Conservation (phyloP, 306 rosid genomes). For the Malus orientalis region DNA sequence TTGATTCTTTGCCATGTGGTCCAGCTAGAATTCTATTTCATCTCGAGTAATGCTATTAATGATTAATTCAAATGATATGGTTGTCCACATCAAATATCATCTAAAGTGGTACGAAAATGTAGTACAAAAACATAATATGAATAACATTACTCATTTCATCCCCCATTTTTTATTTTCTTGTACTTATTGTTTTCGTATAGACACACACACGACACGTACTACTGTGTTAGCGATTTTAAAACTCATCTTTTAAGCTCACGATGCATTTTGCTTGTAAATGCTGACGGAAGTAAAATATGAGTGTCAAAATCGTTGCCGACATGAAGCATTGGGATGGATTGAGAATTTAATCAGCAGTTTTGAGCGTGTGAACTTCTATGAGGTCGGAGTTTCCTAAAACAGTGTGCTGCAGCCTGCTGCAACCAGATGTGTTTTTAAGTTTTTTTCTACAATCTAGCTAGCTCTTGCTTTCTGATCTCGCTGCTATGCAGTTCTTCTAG, state of each 20-base stretch:
- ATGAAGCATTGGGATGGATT: not conserved
- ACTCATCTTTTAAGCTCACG: not conserved
- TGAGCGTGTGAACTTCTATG: conserved; percentile 11
- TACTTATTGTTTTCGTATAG: not conserved
- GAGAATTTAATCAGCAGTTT: not conserved
- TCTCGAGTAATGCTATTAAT: not conserved
- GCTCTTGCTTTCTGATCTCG: not conserved
- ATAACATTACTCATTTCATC: not conserved
- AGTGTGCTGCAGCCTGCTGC: not conserved
- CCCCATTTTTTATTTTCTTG: not conserved
- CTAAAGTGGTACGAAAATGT: too few relatives aligned
- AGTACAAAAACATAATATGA: too few relatives aligned
- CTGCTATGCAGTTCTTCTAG: not conserved
- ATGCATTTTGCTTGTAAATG: not conserved
- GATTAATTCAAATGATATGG: too few relatives aligned
- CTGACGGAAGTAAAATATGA: not conserved
- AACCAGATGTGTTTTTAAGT: not conserved
- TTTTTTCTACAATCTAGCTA: not conserved
- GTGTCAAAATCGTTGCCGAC: not conserved
- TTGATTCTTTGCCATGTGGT: conserved; percentile 19
- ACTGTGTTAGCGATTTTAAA: not conserved
- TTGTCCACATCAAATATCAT: too few relatives aligned
- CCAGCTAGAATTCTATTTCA: conserved; percentile 5
- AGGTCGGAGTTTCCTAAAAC: conserved; percentile 24
- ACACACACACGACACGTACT: not conserved